These are phyloP conservation scores for Naganishia onofrii DNA, from an alignment of 768 basidiomycete genomes.

Conservation along the genomic window DNA sequence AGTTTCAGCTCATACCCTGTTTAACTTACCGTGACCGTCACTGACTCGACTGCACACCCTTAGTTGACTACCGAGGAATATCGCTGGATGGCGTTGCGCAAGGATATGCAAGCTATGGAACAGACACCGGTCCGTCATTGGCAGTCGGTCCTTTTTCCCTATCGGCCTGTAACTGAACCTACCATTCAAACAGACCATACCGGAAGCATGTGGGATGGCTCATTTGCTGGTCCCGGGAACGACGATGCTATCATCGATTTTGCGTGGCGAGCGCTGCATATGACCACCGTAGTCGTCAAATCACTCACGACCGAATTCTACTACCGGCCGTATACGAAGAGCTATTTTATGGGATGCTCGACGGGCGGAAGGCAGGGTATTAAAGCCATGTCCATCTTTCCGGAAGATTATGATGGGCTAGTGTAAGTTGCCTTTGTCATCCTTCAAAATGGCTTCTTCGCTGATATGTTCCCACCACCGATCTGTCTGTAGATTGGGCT, in stretches of 20 bases:
- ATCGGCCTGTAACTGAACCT: neutral
- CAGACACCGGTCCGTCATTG: neutral
- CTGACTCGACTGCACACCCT: too few relatives aligned
- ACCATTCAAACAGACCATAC: neutral
- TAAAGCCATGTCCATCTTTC: slow-evolving; percentile 5
- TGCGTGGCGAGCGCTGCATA: slow-evolving; percentile 9
- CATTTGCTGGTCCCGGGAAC: neutral
- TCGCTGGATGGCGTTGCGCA: slow-evolving; percentile 12
- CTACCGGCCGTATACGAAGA: neutral
- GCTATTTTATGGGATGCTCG: slow-evolving; percentile 9
- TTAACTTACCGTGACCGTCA: too few relatives aligned
- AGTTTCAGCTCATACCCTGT: too few relatives aligned
- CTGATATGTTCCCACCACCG: neutral
- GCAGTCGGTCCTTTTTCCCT: neutral
- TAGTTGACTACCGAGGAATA: slow-evolving; percentile 2
- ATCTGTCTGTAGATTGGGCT: neutral
- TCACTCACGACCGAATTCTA: slow-evolving; percentile 5
- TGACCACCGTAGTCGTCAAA: slow-evolving; percentile 5
- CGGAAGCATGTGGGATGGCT: slow-evolving; percentile 16
- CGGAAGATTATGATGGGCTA: slow-evolving; percentile 11
- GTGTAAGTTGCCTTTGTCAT: neutral
- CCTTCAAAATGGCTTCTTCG: neutral
- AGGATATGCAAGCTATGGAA: slow-evolving; percentile 1
- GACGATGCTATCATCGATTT: slow-evolving; percentile 15
- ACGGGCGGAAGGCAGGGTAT: slow-evolving; percentile 10